phyloP scores from a whole-genome alignment of 192 early-diverging fungal genomes.

The Podila epicladia region DNA sequence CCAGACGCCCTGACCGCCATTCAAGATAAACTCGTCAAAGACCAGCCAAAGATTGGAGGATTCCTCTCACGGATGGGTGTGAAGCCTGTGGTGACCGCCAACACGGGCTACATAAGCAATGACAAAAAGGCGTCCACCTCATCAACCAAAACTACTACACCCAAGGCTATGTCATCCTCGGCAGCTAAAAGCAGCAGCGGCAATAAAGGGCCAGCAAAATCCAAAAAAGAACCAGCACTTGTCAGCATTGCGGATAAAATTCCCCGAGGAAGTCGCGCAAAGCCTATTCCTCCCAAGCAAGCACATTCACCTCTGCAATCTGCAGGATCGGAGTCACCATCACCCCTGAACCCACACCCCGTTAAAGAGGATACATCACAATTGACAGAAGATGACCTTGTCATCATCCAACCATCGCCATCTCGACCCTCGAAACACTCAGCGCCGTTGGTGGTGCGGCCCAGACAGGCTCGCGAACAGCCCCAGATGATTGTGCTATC shows the following conservation, averaged over 20 bases:
- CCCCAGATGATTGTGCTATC: too few relatives aligned
- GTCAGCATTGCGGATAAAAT: background rate
- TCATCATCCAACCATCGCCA: background rate
- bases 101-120: too few relatives aligned
- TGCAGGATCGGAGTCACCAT: background rate
- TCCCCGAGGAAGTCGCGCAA: background rate
- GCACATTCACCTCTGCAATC: background rate
- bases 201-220: background rate
- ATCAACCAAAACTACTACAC: background rate
- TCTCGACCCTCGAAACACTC: background rate
- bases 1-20: background rate
- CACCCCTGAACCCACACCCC: background rate
- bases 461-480: too few relatives aligned
- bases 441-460: too few relatives aligned
- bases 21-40: background rate
- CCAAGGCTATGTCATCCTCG: background rate
- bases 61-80: background rate
- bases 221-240: background rate
- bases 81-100: background rate
- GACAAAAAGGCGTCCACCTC: background rate
- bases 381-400: background rate
- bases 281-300: background rate
- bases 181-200: background rate
- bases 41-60: constrained; percentile 5
- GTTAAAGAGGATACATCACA: background rate